These are phyloP conservation scores for Monosporozyma servazzii DNA, from an alignment of 805 yeast genomes.

Conservation along the genomic window DNA sequence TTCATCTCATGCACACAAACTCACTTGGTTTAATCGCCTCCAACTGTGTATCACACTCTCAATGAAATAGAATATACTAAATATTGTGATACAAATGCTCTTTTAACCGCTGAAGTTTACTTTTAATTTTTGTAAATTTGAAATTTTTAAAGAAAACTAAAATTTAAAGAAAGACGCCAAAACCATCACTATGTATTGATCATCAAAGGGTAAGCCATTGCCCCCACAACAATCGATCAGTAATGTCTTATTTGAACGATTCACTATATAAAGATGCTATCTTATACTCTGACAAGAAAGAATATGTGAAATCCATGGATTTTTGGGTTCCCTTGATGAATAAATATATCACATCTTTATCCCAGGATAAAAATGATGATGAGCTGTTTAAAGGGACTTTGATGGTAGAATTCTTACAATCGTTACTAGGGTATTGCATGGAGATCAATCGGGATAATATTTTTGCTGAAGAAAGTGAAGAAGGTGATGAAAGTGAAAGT, in stretches of 20 bases:
- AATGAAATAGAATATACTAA: no score
- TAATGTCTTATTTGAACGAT: background rate
- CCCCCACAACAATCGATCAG: background rate
- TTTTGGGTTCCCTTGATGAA: slow-evolving; percentile 1
- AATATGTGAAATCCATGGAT: background rate
- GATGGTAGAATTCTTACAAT: slow-evolving; percentile 4
- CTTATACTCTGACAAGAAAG: background rate
- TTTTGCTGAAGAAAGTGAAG: slow-evolving; percentile 7
- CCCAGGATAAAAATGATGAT: background rate
- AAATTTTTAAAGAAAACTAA: background rate
- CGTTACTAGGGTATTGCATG: slow-evolving; percentile 6
- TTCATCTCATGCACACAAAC: no score
- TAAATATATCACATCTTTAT: background rate
- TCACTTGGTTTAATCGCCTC: no score
- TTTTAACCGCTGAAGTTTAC: background rate
- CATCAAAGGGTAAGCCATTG: background rate
- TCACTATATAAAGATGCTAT: background rate
- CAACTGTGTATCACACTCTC: no score
- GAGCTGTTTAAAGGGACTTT: background rate
- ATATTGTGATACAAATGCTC: no score
- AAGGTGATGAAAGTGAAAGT: slow-evolving; percentile 11
- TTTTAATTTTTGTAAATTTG: background rate
- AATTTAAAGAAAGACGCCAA: background rate
- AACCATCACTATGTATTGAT: background rate
- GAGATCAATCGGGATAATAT: slow-evolving; percentile 8